Evolutionary conservation across 2,329 filamentous ascomycete species (phyloP).

Genomic region (Cylindrodendrum hubeiense): DNA sequence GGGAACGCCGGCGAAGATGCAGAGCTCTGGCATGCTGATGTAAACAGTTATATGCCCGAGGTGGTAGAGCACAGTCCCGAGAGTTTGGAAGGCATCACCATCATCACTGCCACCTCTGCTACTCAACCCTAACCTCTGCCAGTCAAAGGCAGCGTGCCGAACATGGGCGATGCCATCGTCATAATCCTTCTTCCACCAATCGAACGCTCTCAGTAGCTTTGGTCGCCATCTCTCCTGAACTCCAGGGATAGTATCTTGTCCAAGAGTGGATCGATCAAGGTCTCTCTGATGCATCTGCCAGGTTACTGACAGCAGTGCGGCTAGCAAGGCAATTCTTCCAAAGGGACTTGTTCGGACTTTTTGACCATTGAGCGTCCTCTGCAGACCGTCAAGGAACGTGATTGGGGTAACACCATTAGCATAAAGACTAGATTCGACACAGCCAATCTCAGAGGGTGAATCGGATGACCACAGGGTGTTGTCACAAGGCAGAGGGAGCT

Average conservation of each 20-base stretch:
- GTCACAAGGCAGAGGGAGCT: slow-evolving; percentile 44
- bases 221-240: slow-evolving; percentile 45
- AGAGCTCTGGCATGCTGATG: slow-evolving; percentile 46
- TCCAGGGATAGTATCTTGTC: slow-evolving; percentile 40
- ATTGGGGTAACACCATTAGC: slow-evolving; percentile 43
- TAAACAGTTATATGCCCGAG: slow-evolving; percentile 45
- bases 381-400: slow-evolving; percentile 45
- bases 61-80: slow-evolving; percentile 45
- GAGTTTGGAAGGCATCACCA: slow-evolving; percentile 43
- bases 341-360: slow-evolving; percentile 44
- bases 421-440: slow-evolving; percentile 45
- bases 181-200: slow-evolving; percentile 47
- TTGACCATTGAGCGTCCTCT: slow-evolving; percentile 43
- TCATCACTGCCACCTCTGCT: slow-evolving; percentile 44
- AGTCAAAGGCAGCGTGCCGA: slow-evolving; percentile 44
- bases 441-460: slow-evolving; percentile 45
- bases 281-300: slow-evolving; percentile 47
- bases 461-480: slow-evolving; percentile 46
- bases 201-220: slow-evolving; percentile 42
- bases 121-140: slow-evolving; percentile 43
- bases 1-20: slow-evolving; percentile 43
- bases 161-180: slow-evolving; percentile 45
- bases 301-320: slow-evolving; percentile 42
- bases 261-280: slow-evolving; percentile 42
- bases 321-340: slow-evolving; percentile 42